A percentile compares a stretch with the other conserved stretches of the same genome.
Conservation (phyloP, 164 flowering plant genomes). For the Macadamia integrifolia region DNA sequence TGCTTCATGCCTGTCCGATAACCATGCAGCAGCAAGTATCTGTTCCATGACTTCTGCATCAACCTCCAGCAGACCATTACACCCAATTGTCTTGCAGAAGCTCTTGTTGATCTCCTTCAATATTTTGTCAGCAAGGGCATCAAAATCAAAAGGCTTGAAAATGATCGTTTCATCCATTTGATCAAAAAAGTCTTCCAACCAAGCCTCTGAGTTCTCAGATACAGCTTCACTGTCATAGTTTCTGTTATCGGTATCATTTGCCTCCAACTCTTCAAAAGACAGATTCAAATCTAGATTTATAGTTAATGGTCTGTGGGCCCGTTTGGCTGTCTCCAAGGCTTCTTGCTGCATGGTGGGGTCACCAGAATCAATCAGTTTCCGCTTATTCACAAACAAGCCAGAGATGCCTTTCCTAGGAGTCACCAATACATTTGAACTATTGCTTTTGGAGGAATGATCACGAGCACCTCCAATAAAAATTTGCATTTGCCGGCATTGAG, state of each 20-base stretch:
- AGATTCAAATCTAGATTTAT: slow-evolving; percentile 67
- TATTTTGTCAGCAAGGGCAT: slow-evolving; percentile 43
- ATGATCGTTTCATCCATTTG: slow-evolving; percentile 36
- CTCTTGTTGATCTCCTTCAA: slow-evolving; percentile 23
- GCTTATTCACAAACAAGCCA: slow-evolving; percentile 31
- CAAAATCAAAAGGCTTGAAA: slow-evolving; percentile 72
- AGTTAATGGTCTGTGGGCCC: slow-evolving; percentile 35
- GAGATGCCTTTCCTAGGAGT: slow-evolving; percentile 1
- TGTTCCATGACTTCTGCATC: slow-evolving; percentile 63
- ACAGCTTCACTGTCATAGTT: slow-evolving; percentile 25
- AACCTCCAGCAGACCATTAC: slow-evolving; percentile 46
- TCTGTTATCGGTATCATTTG: slow-evolving; percentile 16
- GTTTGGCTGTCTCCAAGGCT: slow-evolving; percentile 31
- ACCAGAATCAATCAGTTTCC: slow-evolving; percentile 38
- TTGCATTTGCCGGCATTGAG: slow-evolving; percentile 43
- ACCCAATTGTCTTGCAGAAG: slow-evolving; percentile 34
- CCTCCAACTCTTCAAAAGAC: slow-evolving; percentile 54
- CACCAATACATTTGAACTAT: slow-evolving; percentile 11
- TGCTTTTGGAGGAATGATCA: slow-evolving; percentile 6
- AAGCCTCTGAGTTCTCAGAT: slow-evolving; percentile 39
- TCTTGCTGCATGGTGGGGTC: slow-evolving; percentile 9
- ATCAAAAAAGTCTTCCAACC: slow-evolving; percentile 57
- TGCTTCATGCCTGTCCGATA: slow-evolving; percentile 27
- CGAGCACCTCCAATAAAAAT: slow-evolving; percentile 28
- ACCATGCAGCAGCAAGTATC: slow-evolving; percentile 61